A percentile compares a stretch with the other conserved stretches of the same genome.
These are phyloP conservation scores for Pseudocercospora fuligena DNA, from an alignment of 2,329 filamentous ascomycete species.

Conservation along the genomic window DNA sequence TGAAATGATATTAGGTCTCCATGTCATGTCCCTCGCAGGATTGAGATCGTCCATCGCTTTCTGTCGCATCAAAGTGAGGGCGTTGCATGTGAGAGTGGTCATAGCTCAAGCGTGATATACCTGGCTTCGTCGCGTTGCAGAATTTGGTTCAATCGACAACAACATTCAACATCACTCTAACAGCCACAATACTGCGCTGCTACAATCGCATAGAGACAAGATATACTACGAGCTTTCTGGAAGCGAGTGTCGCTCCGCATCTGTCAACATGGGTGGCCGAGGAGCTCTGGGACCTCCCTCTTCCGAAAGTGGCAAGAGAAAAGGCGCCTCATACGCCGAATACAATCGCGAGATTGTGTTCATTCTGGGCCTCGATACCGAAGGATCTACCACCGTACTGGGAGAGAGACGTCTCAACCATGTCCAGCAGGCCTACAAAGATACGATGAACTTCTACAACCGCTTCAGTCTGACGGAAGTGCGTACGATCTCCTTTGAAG, in stretches of 20 bases:
- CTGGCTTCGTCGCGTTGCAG: neutral
- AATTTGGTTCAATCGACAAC: neutral
- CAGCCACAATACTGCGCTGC: no score
- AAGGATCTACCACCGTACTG: neutral
- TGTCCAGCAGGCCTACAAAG: neutral
- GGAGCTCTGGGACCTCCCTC: no score
- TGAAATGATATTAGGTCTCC: no score
- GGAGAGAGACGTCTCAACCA: neutral
- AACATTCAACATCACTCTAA: neutral
- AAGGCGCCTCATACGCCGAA: neutral
- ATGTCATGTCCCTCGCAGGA: no score
- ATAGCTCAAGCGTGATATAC: neutral
- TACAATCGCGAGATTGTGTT: neutral
- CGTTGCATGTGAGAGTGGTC: neutral
- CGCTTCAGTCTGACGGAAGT: neutral
- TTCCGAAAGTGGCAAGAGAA: neutral
- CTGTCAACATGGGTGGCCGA: no score
- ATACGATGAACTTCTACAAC: no score
- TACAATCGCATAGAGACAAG: no score
- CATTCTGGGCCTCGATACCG: neutral
- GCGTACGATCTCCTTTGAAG: no score
- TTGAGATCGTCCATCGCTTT: no score
- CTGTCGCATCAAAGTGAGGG: neutral
- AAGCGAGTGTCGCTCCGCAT: no score
- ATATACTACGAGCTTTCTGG: no score